Evolutionary conservation across 2,329 filamentous ascomycete genomes (phyloP), one percentile per base, ranked within the genome.

Genomic region (Thyridium curvatum): DNA sequence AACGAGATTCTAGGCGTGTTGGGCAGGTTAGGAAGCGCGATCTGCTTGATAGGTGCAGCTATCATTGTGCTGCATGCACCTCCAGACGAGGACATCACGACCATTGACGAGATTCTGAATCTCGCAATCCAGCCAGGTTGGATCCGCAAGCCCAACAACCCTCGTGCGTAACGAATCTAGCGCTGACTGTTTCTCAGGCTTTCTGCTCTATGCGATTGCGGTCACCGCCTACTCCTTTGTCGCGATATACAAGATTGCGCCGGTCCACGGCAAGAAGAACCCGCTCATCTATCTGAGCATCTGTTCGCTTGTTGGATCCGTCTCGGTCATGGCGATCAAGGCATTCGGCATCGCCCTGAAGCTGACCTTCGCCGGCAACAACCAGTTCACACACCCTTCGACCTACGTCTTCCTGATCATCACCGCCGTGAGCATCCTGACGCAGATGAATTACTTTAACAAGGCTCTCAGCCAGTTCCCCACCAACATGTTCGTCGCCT

Each of bases 401-500:
- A 98, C 94, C 43, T 98, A 98, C 54, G 90, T 96, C 46, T 98
- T 98, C 61, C 82, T 91, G 64, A 96, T 98, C 49, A 79, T 97
- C 48, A 93, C 90, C 0, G 73, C 75, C 3, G 87, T 96, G 47
- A 98, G 93, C 69, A 97, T 98, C 57, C 63, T 98, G 50, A 96
- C 90, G 8, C 93, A 98, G 71, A 97, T 98, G 93, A 98, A 98
- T 65, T 98, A 98, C 65, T 95, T 98, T 66, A 98, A 98, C 73
- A 98, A 98, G 65, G 93, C 93, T 8, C 69, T 98, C 43, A 94
- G 88, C 62, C 89, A 94, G 55, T 98, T 97, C 65, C 91, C 87
- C 21, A 96, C 93, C 26, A 95, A 94, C 52, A 94, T 98, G 90
- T 95, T 75, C 60, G 86, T 70, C 17, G n/a, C n/a, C n/a, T n/a